phyloP scores from a whole-genome alignment of 1,139 yeast species.

The Martiniozyma asiatica region DNA sequence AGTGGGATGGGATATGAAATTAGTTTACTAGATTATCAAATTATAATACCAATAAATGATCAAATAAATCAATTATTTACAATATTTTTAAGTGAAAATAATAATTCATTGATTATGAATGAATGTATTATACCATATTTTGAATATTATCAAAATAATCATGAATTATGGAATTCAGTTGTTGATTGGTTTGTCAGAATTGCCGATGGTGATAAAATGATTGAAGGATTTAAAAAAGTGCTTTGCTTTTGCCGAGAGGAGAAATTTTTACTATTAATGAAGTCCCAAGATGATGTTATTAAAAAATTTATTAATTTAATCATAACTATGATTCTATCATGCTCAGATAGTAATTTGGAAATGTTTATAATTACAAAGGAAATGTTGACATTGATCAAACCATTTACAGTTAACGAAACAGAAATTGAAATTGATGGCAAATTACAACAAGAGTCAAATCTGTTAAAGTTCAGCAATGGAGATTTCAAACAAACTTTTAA shows the following conservation, averaged over 20 bases:
- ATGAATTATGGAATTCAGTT: conserved; percentile 11
- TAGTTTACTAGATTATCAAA: conserved; percentile 14
- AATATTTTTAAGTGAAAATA: conserved; percentile 4
- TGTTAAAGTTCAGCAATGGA: no score
- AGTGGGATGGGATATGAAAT: conserved; percentile 7
- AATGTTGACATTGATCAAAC: conserved; percentile 12
- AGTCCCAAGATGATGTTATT: neutral
- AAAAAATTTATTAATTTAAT: conserved; percentile 11
- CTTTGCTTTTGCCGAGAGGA: conserved; percentile 15
- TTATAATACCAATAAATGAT: conserved; percentile 10
- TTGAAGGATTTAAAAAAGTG: conserved; percentile 4
- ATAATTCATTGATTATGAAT: conserved; percentile 7
- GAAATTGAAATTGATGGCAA: neutral
- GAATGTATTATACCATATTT: conserved; percentile 14
- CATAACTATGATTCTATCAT: conserved; percentile 14
- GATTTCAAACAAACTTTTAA: no score
- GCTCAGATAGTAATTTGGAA: conserved; percentile 16
- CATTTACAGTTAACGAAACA: conserved; percentile 6
- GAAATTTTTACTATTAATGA: conserved; percentile 7
- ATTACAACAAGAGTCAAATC: no score
- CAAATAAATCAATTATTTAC: conserved; percentile 12
- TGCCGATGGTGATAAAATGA: conserved; percentile 9
- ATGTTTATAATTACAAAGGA: conserved; percentile 18
- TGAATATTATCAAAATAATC: conserved; percentile 6
- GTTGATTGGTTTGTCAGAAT: conserved; percentile 16